These are phyloP conservation scores for Kingdonia uniflora DNA, from an alignment of 164 flowering plant genomes.

Conservation along the genomic window DNA sequence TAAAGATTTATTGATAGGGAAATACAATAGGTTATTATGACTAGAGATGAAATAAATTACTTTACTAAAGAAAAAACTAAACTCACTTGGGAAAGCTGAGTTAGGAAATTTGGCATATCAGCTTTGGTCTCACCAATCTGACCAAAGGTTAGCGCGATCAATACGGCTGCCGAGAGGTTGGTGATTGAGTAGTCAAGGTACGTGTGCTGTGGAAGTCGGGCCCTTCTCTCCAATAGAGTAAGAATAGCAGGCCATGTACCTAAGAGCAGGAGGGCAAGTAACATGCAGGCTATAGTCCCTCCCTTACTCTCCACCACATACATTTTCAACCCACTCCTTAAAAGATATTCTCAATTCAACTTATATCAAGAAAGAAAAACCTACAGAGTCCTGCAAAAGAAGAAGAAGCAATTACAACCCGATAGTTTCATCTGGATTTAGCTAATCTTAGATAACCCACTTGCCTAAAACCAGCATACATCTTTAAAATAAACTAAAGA, in stretches of 20 bases:
- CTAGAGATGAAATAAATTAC: too few species aligned
- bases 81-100: slow-evolving; percentile 59
- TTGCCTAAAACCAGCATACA: too few species aligned
- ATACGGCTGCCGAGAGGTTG: slow-evolving; percentile 64
- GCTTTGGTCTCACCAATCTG: slow-evolving; percentile 41
- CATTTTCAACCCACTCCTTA: slow-evolving; percentile 34
- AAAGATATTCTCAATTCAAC: too few species aligned
- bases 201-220: slow-evolving; percentile 82
- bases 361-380: too few species aligned
- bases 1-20: too few species aligned
- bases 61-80: not conserved
- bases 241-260: slow-evolving; percentile 86
- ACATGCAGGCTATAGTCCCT: slow-evolving; percentile 71
- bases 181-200: slow-evolving; percentile 73
- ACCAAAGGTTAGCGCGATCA: slow-evolving; percentile 71
- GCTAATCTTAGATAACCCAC: too few species aligned
- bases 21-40: too few species aligned
- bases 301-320: slow-evolving; percentile 66
- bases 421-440: too few species aligned
- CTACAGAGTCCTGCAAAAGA: too few species aligned
- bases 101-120: slow-evolving; percentile 47
- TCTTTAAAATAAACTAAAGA: too few species aligned
- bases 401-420: too few species aligned
- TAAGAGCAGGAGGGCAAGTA: slow-evolving; percentile 48
- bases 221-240: slow-evolving; percentile 63